Conservation (phyloP, 2,329 filamentous ascomycete species). For the Stachybotrys chartarum region DNA sequence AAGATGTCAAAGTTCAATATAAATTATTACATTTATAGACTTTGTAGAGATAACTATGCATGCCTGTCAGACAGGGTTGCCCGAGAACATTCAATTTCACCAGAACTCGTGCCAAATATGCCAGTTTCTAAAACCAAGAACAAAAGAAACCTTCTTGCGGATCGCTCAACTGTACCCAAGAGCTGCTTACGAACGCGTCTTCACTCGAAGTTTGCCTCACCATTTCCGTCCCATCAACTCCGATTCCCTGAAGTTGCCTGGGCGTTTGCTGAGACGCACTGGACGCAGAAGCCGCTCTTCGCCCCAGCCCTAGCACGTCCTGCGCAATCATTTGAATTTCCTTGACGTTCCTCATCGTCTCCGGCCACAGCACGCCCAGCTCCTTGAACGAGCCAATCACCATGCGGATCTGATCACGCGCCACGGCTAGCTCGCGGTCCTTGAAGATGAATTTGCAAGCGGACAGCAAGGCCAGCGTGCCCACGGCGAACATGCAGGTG, state of each 20-base stretch:
- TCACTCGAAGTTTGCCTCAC: too few relatives aligned
- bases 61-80: too few relatives aligned
- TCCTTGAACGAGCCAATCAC: conserved; percentile 30
- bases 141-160: neutral
- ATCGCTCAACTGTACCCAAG: neutral
- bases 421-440: conserved; percentile 21
- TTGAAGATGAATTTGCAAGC: conserved; percentile 28
- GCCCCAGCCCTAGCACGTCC: conserved; percentile 12
- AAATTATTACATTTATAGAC: too few relatives aligned
- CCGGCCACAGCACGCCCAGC: conserved; percentile 28
- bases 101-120: neutral
- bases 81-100: too few relatives aligned
- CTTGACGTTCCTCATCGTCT: conserved; percentile 24
- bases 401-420: conserved; percentile 33
- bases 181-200: too few relatives aligned
- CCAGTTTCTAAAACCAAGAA: neutral
- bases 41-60: too few relatives aligned
- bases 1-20: neutral
- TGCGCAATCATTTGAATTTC: conserved; percentile 32
- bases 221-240: neutral
- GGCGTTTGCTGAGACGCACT: neutral
- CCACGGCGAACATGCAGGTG: conserved; percentile 32
- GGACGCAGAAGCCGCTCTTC: neutral
- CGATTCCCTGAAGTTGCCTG: neutral
- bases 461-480: conserved; percentile 25